Evolutionary conservation across 2,329 filamentous ascomycete species (phyloP), one percentile per base, ranked within the genome.

Genomic region (Fusarium sterilihyphosum): DNA sequence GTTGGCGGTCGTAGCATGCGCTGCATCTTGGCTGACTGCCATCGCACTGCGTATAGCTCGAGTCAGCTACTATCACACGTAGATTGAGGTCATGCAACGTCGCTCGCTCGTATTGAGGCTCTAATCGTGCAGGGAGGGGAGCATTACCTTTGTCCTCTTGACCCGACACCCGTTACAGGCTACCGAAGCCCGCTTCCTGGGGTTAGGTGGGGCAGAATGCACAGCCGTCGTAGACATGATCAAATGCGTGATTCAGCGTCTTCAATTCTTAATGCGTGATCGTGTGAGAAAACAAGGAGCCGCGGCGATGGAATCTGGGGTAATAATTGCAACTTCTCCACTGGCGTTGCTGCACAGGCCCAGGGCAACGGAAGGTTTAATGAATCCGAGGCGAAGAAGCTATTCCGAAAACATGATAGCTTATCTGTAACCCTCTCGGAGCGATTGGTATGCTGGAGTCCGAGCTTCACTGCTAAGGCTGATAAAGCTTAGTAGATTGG

Each of bases 91-190:
- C 33, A 37, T 24, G 10, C 9, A 22, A 20, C 18, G 12, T 26
- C n/a, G 16, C n/a, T 7, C 13, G 50, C 2, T 11, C n/a, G 33
- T 53, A 13, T 8, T 26, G 46, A 41, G 17, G 17, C 29, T 22
- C 18, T 18, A 33, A 8, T 11, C 5, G n/a, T 24, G 24, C 11
- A 54, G 18, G 17, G n/a, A 11, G 6, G 31, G 24, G 26, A n/a
- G 20, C 4, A 4, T 46, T 37, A 66, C 63, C 60, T 66, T 66
- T 41, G 63, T 66, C 16, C 63, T 64, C 40, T 66, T 66, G 26
- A 46, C 40, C 4, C 63, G n/a, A 8, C 63, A 66, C 1, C 63
- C 63, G 12, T 66, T 66, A 9, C 63, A 66, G 33, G 63, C 63
- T 17, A 66, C n/a, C 2, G 63, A 66, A n/a, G 63, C 63, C 47